Percentiles rank a stretch among this genome's conserved stretches.
phyloP scores from a whole-genome alignment of 371 early-diverging fungal species.

The Phascolomyces articulosus region DNA sequence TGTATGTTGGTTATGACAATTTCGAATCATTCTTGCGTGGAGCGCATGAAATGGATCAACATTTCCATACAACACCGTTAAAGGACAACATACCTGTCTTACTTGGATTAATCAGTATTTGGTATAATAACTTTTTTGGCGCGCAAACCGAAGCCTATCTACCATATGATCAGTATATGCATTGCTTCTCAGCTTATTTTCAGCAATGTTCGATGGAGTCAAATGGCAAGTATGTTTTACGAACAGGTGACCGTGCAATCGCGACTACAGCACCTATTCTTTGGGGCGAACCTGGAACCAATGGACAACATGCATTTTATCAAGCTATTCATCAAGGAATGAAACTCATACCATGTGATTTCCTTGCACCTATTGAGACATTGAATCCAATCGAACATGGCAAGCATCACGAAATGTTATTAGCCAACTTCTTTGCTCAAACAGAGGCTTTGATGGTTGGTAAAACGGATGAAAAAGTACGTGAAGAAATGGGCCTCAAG shows the following conservation, averaged over 20 bases:
- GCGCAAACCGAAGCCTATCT: constrained; percentile 96
- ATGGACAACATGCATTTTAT: constrained; percentile 99
- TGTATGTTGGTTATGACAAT: constrained; percentile 95
- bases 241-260: constrained; percentile 74
- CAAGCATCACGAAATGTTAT: constrained; percentile 91
- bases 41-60: constrained; percentile 96
- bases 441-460: constrained; percentile 98
- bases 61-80: constrained; percentile 88
- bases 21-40: constrained; percentile 93
- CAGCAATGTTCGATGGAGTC: constrained; percentile 99
- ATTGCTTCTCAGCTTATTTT: constrained; percentile 96
- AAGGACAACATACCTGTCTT: constrained; percentile 93
- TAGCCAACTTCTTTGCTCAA: constrained; percentile 99
- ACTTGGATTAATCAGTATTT: constrained; percentile 90
- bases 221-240: constrained; percentile 96
- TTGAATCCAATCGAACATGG: constrained; percentile 85
- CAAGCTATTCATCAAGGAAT: constrained; percentile 99
- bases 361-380: constrained; percentile 91
- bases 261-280: constrained; percentile 96
- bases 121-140: constrained; percentile 98
- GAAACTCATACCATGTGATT: constrained; percentile 93
- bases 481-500: constrained; percentile 68
- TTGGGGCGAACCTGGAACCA: constrained; percentile 99
- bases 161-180: constrained; percentile 98
- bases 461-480: constrained; percentile 83